These are phyloP conservation scores for Alternaria triticina DNA, from an alignment of 2,329 filamentous ascomycete genomes.

Conservation along the genomic window DNA sequence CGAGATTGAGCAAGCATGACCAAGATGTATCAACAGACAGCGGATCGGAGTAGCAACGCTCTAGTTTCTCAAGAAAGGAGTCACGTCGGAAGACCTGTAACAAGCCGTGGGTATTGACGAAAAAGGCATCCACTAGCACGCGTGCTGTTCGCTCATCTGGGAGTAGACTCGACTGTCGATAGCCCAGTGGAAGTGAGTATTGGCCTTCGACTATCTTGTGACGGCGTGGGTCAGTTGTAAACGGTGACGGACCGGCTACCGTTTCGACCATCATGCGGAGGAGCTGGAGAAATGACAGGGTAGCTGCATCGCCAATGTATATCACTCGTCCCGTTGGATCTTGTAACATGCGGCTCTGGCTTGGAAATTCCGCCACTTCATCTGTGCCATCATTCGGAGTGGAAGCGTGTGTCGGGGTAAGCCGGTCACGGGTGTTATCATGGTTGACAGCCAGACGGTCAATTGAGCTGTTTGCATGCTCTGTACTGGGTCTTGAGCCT, in stretches of 20 bases:
- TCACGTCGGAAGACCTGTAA: constrained; percentile 65
- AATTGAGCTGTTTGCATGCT: constrained; percentile 29
- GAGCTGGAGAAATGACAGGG: constrained; percentile 65
- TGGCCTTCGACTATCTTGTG: constrained; percentile 64
- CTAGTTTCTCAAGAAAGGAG: constrained; percentile 58
- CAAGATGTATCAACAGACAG: constrained; percentile 58
- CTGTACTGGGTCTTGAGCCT: constrained; percentile 30
- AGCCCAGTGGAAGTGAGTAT: constrained; percentile 55
- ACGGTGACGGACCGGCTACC: constrained; percentile 61
- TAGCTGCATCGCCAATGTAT: constrained; percentile 69
- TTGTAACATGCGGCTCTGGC: constrained; percentile 64
- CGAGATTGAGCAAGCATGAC: constrained; percentile 66
- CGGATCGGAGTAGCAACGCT: constrained; percentile 63
- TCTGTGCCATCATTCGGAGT: constrained; percentile 54
- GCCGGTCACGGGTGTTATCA: constrained; percentile 24
- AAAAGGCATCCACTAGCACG: constrained; percentile 65
- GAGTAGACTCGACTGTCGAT: constrained; percentile 59
- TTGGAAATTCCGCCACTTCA: constrained; percentile 63
- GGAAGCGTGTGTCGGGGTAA: constrained; percentile 40
- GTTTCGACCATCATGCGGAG: constrained; percentile 67
- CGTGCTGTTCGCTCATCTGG: constrained; percentile 63
- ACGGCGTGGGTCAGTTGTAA: constrained; percentile 63
- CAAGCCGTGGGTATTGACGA: constrained; percentile 68
- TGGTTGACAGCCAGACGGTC: constrained; percentile 32
- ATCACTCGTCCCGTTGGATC: constrained; percentile 64